Conservation (phyloP, 2,329 filamentous ascomycete species). For the Paecilomyces dactylethromorphus region DNA sequence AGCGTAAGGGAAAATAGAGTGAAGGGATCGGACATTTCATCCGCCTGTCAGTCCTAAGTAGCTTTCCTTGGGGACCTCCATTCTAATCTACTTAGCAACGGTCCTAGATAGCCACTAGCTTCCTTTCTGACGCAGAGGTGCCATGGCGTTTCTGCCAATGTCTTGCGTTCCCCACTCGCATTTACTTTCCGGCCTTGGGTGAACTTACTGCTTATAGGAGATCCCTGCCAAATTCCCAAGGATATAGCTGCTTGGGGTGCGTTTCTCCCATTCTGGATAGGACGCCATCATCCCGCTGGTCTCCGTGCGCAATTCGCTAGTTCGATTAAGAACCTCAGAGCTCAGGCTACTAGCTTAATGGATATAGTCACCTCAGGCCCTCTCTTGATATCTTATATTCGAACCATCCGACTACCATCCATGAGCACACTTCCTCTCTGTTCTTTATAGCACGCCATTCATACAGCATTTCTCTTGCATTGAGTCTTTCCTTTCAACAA, state of each 20-base stretch:
- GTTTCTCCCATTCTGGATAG: neutral
- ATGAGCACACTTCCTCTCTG: neutral
- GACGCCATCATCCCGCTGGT: neutral
- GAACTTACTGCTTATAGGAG: slow-evolving; percentile 1
- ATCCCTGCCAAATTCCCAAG: neutral
- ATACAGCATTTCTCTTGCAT: neutral
- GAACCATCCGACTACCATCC: neutral
- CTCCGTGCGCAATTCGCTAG: neutral
- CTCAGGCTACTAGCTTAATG: neutral
- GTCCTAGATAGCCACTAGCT: neutral
- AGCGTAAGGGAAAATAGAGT: neutral
- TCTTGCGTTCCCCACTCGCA: slow-evolving; percentile 8
- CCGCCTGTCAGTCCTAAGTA: neutral
- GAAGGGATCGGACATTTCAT: neutral
- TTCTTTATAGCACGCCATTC: neutral
- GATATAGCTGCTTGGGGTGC: slow-evolving; percentile 2
- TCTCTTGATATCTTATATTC: neutral
- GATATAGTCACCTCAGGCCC: neutral
- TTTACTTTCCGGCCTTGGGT: slow-evolving; percentile 8
- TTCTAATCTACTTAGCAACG: neutral
- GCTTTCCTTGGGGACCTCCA: neutral
- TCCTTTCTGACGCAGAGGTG: neutral
- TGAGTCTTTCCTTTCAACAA: neutral
- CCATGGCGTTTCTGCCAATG: neutral
- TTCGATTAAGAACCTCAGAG: neutral